A percentile compares a stretch with the other conserved stretches of the same genome.
Conservation (phyloP, 192 early-diverging fungal genomes). For the Coemansia sp. region DNA sequence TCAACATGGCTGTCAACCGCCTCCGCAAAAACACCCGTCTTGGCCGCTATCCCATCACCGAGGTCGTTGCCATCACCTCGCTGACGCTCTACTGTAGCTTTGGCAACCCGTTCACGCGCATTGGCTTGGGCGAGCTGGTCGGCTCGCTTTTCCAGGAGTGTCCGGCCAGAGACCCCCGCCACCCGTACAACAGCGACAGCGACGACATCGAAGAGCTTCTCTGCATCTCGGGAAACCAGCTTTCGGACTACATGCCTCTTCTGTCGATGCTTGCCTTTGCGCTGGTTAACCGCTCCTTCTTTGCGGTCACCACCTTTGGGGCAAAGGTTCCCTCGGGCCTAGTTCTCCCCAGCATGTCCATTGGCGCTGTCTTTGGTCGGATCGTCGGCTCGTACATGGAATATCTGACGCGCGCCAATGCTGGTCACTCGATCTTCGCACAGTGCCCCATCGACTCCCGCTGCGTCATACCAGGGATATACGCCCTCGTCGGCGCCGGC, state of each 20-base stretch:
- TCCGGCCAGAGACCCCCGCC: slow-evolving; percentile 29
- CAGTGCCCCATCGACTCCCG: slow-evolving; percentile 48
- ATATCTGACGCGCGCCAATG: slow-evolving; percentile 46
- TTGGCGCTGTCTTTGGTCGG: slow-evolving; percentile 57
- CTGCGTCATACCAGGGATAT: slow-evolving; percentile 72
- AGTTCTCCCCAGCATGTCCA: slow-evolving; percentile 58
- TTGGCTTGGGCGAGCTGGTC: slow-evolving; percentile 82
- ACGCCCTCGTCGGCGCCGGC: slow-evolving; percentile 62
- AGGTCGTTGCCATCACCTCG: slow-evolving; percentile 69
- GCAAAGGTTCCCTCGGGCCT: slow-evolving; percentile 56
- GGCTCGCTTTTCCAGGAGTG: slow-evolving; percentile 91
- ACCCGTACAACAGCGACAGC: slow-evolving; percentile 35
- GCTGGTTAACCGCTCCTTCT: slow-evolving; percentile 47
- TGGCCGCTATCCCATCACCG: slow-evolving; percentile 66
- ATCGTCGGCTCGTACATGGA: slow-evolving; percentile 47
- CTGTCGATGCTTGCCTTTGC: slow-evolving; percentile 50
- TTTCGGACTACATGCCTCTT: slow-evolving; percentile 42
- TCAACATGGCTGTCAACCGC: slow-evolving; percentile 66
- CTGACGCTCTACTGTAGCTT: slow-evolving; percentile 78
- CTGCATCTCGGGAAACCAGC: slow-evolving; percentile 55
- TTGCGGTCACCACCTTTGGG: slow-evolving; percentile 60
- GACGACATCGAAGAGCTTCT: slow-evolving; percentile 63
- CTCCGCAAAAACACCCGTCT: slow-evolving; percentile 76
- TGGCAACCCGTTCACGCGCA: slow-evolving; percentile 80
- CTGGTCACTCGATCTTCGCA: slow-evolving; percentile 42